Evolutionary conservation across 1,139 yeast species (phyloP).

Genomic region (Lodderomyces pseudojiufengensis): DNA sequence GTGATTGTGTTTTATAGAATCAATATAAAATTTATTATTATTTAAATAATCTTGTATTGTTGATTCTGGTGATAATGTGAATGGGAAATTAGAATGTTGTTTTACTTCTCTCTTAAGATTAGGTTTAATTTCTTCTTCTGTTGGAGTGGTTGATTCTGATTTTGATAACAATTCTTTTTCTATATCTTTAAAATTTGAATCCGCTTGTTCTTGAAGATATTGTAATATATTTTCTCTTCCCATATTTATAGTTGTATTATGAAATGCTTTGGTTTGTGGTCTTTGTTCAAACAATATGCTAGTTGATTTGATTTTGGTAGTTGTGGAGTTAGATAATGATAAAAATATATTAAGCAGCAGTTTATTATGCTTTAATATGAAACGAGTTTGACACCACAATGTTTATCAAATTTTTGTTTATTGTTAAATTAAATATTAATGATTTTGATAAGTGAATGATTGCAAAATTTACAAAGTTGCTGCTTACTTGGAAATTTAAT

Average conservation of each 20-base stretch:
- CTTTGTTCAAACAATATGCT: too few species aligned
- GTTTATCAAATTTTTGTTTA: too few species aligned
- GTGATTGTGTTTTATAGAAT: slow-evolving; percentile 52
- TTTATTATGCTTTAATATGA: too few species aligned
- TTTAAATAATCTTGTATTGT: slow-evolving; percentile 60
- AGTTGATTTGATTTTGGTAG: not conserved
- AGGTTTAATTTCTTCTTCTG: slow-evolving; percentile 6
- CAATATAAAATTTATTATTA: slow-evolving; percentile 68
- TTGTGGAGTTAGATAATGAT: slow-evolving; percentile 1
- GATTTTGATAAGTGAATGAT: too few species aligned
- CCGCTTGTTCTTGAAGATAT: slow-evolving; percentile 41
- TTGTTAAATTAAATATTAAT: too few species aligned
- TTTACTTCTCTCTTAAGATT: slow-evolving; percentile 11
- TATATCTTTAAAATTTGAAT: slow-evolving; percentile 28
- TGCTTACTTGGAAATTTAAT: too few species aligned
- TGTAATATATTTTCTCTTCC: slow-evolving; percentile 45
- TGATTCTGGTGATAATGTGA: slow-evolving; percentile 55
- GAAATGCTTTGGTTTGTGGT: slow-evolving; percentile 7
- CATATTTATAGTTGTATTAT: slow-evolving; percentile 21
- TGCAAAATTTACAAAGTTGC: too few species aligned
- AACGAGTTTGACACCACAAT: too few species aligned
- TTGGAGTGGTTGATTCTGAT: slow-evolving; percentile 6
- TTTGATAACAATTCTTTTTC: slow-evolving; percentile 4
- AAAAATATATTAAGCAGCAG: not conserved
- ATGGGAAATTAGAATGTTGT: slow-evolving; percentile 38